Evolutionary conservation across 768 basidiomycete species (phyloP).

Genomic region (Scleroderma bovista): DNA sequence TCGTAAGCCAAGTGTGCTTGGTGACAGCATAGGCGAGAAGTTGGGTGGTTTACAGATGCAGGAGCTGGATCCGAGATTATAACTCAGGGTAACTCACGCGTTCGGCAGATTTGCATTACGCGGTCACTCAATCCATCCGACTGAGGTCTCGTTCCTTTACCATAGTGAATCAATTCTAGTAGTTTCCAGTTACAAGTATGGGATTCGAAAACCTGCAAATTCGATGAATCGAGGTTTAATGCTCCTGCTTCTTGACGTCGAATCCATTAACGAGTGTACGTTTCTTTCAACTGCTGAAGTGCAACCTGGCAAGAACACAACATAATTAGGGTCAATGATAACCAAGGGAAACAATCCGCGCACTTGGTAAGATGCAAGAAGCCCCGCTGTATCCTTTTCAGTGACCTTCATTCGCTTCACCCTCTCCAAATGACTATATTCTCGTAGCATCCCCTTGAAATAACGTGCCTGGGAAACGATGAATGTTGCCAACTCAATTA

Average conservation of each 20-base stretch:
- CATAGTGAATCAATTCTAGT: no score
- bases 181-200: no score
- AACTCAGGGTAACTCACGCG: no score
- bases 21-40: not conserved
- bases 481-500: not conserved
- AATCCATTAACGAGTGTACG: slow-evolving; percentile 36
- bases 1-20: no score
- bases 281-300: slow-evolving; percentile 23
- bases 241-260: slow-evolving; percentile 54
- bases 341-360: slow-evolving; percentile 3
- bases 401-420: slow-evolving; percentile 62
- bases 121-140: no score
- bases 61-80: no score
- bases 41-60: no score
- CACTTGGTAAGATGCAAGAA: slow-evolving; percentile 67
- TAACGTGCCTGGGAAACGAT: slow-evolving; percentile 58
- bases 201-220: no score
- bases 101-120: no score
- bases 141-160: no score
- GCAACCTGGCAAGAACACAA: slow-evolving; percentile 19
- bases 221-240: slow-evolving; percentile 6
- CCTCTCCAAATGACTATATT: slow-evolving; percentile 61
- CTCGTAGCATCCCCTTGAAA: slow-evolving; percentile 79
- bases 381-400: slow-evolving; percentile 52
- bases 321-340: not conserved